phyloP scores from a whole-genome alignment of 192 early-diverging fungal genomes.

The Dissophora ornata region DNA sequence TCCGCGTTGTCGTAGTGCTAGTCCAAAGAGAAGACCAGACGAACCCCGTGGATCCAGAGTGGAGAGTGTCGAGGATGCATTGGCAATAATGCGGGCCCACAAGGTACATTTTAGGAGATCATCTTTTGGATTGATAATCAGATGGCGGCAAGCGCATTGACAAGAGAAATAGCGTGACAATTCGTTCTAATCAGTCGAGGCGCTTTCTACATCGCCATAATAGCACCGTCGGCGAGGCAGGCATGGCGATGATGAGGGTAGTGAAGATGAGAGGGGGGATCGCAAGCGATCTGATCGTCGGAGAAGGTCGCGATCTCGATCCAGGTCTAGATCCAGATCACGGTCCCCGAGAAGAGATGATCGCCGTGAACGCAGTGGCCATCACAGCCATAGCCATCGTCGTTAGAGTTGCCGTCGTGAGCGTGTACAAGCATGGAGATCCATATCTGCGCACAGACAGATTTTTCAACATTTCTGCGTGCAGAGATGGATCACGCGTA shows the following conservation, averaged over 20 bases:
- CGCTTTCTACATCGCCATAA: background rate
- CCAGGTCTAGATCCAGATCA: constrained; percentile 12
- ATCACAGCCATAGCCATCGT: constrained; percentile 1
- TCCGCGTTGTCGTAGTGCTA: no score
- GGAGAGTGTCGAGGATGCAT: constrained; percentile 47
- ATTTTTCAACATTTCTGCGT: no score
- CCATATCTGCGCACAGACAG: no score
- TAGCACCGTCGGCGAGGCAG: constrained; percentile 17
- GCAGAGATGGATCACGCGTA: no score
- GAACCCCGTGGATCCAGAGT: constrained; percentile 21
- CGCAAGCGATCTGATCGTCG: constrained; percentile 3
- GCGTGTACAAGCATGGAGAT: no score
- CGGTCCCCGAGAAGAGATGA: constrained; percentile 15
- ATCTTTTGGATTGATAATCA: no score
- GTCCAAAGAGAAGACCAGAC: constrained; percentile 39
- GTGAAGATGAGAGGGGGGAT: constrained; percentile 5
- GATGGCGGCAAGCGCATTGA: no score
- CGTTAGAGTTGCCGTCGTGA: no score
- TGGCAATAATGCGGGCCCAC: constrained; percentile 45
- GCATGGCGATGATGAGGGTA: constrained; percentile 1
- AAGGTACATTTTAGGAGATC: constrained; percentile 23
- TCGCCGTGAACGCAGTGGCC: background rate
- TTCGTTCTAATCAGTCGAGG: no score
- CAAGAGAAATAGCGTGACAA: no score
- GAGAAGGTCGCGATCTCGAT: constrained; percentile 13